Evolutionary conservation across 1,139 yeast genomes (phyloP).

Genomic region (Kodamaea plutei): DNA sequence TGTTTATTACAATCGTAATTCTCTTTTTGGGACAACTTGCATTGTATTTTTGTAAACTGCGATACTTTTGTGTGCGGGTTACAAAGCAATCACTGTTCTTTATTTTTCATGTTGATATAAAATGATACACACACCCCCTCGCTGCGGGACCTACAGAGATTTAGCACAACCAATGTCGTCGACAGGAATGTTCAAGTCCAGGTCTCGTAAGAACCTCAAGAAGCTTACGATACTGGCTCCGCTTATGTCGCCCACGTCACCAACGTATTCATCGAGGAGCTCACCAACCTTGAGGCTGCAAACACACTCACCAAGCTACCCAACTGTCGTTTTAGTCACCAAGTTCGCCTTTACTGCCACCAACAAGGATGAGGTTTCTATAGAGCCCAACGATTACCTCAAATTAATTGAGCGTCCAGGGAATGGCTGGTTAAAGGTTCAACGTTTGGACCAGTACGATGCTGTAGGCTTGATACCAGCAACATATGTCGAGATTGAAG

Average conservation of each 20-base stretch:
- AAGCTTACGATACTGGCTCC: conserved; percentile 30
- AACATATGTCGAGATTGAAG: conserved; percentile 21
- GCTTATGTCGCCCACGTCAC: conserved; percentile 6
- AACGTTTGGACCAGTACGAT: conserved; percentile 17
- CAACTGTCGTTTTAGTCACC: conserved; percentile 15
- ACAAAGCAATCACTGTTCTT: no score
- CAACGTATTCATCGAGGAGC: conserved; percentile 2
- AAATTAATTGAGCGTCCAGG: conserved; percentile 21
- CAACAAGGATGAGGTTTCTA: conserved; percentile 15
- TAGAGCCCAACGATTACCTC: conserved; percentile 17
- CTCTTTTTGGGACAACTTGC: no score
- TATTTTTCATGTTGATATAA: no score
- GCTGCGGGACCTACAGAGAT: no score
- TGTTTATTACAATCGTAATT: no score
- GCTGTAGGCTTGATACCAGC: conserved; percentile 21
- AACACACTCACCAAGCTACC: conserved; percentile 8
- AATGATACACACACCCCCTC: no score
- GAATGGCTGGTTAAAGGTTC: conserved; percentile 24
- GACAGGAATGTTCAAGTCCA: conserved; percentile 26
- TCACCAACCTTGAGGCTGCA: conserved; percentile 5
- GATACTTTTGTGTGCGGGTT: no score
- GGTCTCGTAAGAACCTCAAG: conserved; percentile 27
- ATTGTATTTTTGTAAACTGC: no score
- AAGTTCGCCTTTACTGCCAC: conserved; percentile 18
- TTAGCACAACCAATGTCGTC: no score